A percentile compares a stretch with the other conserved stretches of the same genome.
Conservation (phyloP, 2,329 filamentous ascomycete genomes). For the Cladophialophora bantiana region DNA sequence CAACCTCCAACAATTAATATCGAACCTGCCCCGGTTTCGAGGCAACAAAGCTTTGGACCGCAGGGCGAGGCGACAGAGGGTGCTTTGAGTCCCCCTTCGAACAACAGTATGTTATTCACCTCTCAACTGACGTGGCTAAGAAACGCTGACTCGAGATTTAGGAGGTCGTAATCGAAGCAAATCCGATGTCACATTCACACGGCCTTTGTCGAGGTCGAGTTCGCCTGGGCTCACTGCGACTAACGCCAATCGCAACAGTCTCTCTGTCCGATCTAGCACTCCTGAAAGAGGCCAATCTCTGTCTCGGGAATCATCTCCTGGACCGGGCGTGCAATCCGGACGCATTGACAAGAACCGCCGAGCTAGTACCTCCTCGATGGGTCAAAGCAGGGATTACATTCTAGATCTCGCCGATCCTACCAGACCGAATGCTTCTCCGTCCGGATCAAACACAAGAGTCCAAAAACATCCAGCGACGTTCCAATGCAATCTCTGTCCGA, state of each 20-base stretch:
- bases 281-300: constrained; percentile 46
- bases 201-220: constrained; percentile 43
- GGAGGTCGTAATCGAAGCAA: constrained; percentile 65
- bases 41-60: constrained; percentile 70
- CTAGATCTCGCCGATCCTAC: constrained; percentile 88
- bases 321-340: constrained; percentile 37
- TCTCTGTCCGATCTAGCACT: constrained; percentile 53
- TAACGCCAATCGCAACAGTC: constrained; percentile 35
- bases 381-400: constrained; percentile 75
- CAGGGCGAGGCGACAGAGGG: constrained; percentile 72
- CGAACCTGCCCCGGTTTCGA: constrained; percentile 75
- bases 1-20: constrained; percentile 95
- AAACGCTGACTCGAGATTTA: constrained; percentile 43
- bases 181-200: constrained; percentile 57
- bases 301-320: constrained; percentile 55
- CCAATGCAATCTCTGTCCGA: constrained; percentile 90
- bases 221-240: constrained; percentile 41
- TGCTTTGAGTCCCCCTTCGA: constrained; percentile 77
- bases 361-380: constrained; percentile 55
- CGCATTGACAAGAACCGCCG: constrained; percentile 50
- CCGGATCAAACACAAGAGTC: constrained; percentile 73
- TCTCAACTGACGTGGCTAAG: background rate
- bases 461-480: constrained; percentile 99
- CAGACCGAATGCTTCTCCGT: constrained; percentile 69
- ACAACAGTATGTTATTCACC: constrained; percentile 19